Evolutionary conservation across 1,284 basidiomycete genomes (phyloP).

Genomic region (Moesziomyces parantarcticus): DNA sequence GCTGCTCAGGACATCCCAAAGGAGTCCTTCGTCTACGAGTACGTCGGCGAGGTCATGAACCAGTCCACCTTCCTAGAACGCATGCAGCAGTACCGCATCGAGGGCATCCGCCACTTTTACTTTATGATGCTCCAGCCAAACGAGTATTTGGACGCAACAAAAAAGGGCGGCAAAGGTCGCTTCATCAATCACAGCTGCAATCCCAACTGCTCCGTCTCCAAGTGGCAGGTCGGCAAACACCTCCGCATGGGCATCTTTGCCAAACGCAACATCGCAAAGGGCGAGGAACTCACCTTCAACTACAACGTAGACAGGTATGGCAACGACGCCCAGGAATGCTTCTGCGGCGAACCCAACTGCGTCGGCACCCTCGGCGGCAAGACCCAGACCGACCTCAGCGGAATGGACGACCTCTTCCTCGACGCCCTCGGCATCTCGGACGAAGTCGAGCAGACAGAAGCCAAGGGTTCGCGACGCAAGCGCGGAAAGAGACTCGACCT

Average conservation of each 20-base stretch:
- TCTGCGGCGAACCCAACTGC: conserved; percentile 95
- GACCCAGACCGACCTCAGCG: conserved; percentile 92
- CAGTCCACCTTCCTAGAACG: conserved; percentile 88
- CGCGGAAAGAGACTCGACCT: conserved; percentile 92
- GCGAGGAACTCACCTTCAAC: conserved; percentile 98
- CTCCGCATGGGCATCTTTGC: conserved; percentile 99
- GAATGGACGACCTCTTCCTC: conserved; percentile 93
- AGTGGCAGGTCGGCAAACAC: conserved; percentile 92
- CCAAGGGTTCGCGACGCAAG: conserved; percentile 90
- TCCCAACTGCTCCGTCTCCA: conserved; percentile 98
- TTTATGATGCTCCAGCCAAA: conserved; percentile 99
- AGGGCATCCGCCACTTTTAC: conserved; percentile 96
- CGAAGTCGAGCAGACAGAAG: conserved; percentile 79
- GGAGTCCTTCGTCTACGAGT: conserved; percentile 95
- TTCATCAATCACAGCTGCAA: conserved; percentile 99
- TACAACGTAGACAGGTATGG: conserved; percentile 99
- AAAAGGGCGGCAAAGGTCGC: conserved; percentile 92
- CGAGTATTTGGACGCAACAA: conserved; percentile 99
- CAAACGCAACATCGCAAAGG: conserved; percentile 80
- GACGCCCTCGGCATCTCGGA: conserved; percentile 97
- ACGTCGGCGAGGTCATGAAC: conserved; percentile 94
- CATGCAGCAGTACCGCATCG: conserved; percentile 91
- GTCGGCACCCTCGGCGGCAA: conserved; percentile 97
- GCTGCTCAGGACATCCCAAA: conserved; percentile 77
- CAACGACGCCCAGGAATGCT: conserved; percentile 93